Evolutionary conservation across 2,329 filamentous ascomycete genomes (phyloP).

Genomic region (Aspergillus persii): DNA sequence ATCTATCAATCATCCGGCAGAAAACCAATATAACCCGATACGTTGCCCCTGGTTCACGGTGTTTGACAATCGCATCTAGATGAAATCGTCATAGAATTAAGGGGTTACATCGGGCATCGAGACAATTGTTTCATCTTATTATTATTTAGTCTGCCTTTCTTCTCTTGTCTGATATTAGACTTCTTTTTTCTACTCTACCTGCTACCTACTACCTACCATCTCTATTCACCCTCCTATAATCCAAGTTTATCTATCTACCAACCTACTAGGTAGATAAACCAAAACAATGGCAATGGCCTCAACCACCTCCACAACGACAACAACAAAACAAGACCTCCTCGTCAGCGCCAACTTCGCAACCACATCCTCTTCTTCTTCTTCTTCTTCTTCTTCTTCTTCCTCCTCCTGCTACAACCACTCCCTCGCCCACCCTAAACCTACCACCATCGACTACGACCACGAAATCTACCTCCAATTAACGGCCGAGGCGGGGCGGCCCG

Average conservation of each 20-base stretch:
- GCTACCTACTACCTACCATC: no score
- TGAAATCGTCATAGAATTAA: not conserved
- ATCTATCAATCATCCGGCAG: not conserved
- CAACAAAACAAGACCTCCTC: constrained; percentile 52
- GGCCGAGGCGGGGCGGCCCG: constrained; percentile 16
- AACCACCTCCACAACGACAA: not conserved
- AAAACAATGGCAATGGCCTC: not conserved
- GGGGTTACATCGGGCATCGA: not conserved
- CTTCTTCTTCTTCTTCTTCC: not conserved
- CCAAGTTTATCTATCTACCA: no score
- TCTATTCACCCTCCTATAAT: no score
- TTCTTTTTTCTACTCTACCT: not conserved
- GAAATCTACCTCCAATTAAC: constrained; percentile 31
- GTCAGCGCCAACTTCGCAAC: constrained; percentile 35
- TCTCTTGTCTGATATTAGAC: no score
- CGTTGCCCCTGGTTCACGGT: not conserved
- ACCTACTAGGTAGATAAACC: no score
- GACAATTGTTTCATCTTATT: not conserved
- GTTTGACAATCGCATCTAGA: not conserved
- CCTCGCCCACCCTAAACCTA: constrained; percentile 3
- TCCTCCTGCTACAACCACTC: not conserved
- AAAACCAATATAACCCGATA: not conserved
- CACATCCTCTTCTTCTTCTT: not conserved
- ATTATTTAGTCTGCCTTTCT: not conserved
- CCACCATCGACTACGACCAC: constrained; percentile 31